Evolutionary conservation across 2,329 filamentous ascomycete genomes (phyloP), one percentile per base, ranked within the genome.

Genomic region (Beauveria sp.): DNA sequence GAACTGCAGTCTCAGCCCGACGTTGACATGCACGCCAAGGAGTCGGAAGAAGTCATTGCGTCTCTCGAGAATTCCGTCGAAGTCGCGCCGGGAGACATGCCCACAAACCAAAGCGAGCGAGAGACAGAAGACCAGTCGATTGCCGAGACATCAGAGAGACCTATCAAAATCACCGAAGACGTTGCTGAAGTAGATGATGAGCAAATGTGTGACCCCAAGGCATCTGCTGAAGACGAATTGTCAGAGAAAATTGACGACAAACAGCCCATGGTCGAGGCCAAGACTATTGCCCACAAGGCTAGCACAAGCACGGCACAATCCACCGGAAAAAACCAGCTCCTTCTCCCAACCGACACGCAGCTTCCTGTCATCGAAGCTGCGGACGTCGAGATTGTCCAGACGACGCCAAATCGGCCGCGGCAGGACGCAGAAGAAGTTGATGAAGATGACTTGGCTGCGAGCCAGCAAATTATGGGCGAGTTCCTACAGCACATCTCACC

Each of bases 401-500:
- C n/a, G 18, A 7, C 46, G 20, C 43, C 24, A 12, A 12, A 48
- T 28, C 31, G 34, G 46, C 43, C 20, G 8, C 22, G 2, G 22
- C 38, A 38, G 3, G 51, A 58, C 9, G 42, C 42, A 3, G 45
- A 58, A 3, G 62, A 62, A 7, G 46, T 31, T 18, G 53, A 57
- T 10, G 56, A 59, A 20, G 60, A 59, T 26, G 50, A 31, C 7
- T 58, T 67, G 43, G 67, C 60, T 20, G 68, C 65, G 46, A 66
- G 70, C 34, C 65, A 69, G 62, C 70, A 72, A 65, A 67, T 72
- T 60, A 71, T 71, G 67, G 64, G 66, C 34, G 70, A 72, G 62
- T 68, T 68, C 34, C 55, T 69, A 38, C 69, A 71, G 50, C 67
- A 68, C 34, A 24, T 43, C 1, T 68, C 69, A 58, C 68, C 70